These are phyloP conservation scores for Spizellomyces sp. DNA, from an alignment of 192 early-diverging fungal genomes.

Conservation along the genomic window DNA sequence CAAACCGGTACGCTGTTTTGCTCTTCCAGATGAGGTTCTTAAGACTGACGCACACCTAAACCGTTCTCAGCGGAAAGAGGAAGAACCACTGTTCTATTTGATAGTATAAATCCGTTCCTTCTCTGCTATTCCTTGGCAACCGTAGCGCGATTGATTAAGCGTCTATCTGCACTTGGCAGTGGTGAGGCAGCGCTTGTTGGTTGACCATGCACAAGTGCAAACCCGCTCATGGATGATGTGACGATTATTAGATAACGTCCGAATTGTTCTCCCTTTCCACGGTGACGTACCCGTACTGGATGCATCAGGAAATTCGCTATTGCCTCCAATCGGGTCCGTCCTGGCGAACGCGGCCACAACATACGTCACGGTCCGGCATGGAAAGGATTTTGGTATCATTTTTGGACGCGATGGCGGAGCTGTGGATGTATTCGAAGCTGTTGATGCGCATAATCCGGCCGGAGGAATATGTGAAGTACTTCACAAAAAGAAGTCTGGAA, in stretches of 20 bases:
- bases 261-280: conserved; percentile 40
- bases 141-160: conserved; percentile 14
- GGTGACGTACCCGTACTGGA: conserved; percentile 24
- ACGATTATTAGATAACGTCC: conserved; percentile 10
- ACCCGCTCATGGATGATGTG: too few relatives aligned
- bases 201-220: not conserved
- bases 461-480: conserved; percentile 39
- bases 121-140: not conserved
- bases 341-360: conserved; percentile 15
- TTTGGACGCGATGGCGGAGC: conserved; percentile 5
- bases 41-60: not conserved
- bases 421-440: conserved; percentile 33
- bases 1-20: too few relatives aligned
- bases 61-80: not conserved
- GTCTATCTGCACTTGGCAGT: not conserved
- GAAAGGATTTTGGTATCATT: conserved; percentile 24
- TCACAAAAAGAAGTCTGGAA: conserved; percentile 53
- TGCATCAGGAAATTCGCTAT: not conserved
- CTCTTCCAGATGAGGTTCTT: too few relatives aligned
- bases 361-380: conserved; percentile 22
- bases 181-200: not conserved
- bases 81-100: conserved; percentile 17
- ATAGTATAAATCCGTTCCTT: conserved; percentile 19
- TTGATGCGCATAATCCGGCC: conserved; percentile 11
- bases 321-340: not conserved